phyloP scores from a whole-genome alignment of 495 filamentous ascomycete species.

The Aspergillus olivimuriae region DNA sequence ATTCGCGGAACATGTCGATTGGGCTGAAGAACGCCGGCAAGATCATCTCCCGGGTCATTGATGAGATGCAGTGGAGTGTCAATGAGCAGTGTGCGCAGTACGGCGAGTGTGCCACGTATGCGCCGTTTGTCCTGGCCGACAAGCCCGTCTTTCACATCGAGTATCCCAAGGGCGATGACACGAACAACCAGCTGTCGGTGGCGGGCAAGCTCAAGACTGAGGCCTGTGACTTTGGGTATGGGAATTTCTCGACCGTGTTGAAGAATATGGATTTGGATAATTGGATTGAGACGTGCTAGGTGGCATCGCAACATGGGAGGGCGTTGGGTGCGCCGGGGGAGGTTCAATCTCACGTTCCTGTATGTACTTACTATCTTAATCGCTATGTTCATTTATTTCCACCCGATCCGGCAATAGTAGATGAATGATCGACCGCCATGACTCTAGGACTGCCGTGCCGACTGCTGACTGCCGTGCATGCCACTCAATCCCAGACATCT shows the following conservation, averaged over 20 bases:
- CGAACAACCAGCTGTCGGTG: slow-evolving; percentile 31
- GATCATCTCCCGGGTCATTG: slow-evolving; percentile 51
- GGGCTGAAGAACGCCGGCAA: slow-evolving; percentile 62
- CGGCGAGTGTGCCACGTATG: slow-evolving; percentile 50
- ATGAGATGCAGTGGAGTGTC: slow-evolving; percentile 58
- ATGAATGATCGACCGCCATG: too few relatives aligned
- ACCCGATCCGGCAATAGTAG: too few relatives aligned
- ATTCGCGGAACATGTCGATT: slow-evolving; percentile 41
- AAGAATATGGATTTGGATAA: slow-evolving; percentile 57
- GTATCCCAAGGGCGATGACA: slow-evolving; percentile 46
- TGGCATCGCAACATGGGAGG: not conserved
- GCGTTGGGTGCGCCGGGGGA: not conserved
- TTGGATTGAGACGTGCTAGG: slow-evolving; percentile 48
- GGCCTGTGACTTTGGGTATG: slow-evolving; percentile 32
- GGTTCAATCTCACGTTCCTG: too few relatives aligned
- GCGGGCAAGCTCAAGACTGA: slow-evolving; percentile 20
- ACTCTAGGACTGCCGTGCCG: too few relatives aligned
- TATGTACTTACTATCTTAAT: too few relatives aligned
- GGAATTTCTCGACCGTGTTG: slow-evolving; percentile 56
- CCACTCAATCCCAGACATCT: too few relatives aligned
- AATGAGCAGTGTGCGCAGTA: slow-evolving; percentile 67
- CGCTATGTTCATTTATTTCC: too few relatives aligned
- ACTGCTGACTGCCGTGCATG: too few relatives aligned
- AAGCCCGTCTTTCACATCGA: slow-evolving; percentile 75
- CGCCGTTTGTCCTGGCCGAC: slow-evolving; percentile 46